Conservation (phyloP, 768 basidiomycete species). For the Phylloporus arenicola region DNA sequence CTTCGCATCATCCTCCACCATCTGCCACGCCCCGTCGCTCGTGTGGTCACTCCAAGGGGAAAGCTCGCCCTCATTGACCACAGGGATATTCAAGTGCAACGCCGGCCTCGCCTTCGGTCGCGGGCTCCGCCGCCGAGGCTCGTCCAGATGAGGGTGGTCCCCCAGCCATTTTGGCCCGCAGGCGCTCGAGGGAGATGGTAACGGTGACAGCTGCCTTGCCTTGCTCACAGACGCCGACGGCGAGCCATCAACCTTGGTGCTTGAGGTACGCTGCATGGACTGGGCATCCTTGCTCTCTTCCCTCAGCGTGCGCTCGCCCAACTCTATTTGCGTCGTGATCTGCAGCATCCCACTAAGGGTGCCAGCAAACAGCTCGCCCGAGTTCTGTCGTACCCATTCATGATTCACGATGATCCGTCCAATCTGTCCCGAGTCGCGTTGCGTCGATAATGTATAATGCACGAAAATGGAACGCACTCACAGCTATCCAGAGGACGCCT, state of each 20-base stretch:
- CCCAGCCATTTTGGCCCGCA: background rate
- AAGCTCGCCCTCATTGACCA: background rate
- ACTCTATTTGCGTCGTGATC: constrained; percentile 18
- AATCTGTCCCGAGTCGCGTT: background rate
- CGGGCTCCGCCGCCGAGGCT: background rate
- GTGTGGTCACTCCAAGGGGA: background rate
- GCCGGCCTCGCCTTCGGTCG: background rate
- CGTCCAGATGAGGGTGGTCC: background rate
- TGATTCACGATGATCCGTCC: constrained; percentile 17
- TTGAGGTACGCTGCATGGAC: background rate
- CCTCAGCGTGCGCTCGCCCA: constrained; percentile 1
- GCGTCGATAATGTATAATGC: no score
- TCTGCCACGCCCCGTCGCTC: background rate
- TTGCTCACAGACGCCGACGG: background rate
- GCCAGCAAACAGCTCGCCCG: background rate
- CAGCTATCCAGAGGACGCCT: constrained; percentile 14
- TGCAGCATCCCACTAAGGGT: constrained; percentile 5
- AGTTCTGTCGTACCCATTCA: background rate
- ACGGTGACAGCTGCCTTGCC: background rate
- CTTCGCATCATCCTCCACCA: background rate
- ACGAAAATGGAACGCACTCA: constrained; percentile 4
- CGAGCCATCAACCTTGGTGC: background rate
- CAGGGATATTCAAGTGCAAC: background rate
- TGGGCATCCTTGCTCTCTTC: background rate
- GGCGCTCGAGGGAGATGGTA: background rate